Base-by-base conservation (phyloP, 345 rosid species). In the Tarenaya hassleriana region DNA sequence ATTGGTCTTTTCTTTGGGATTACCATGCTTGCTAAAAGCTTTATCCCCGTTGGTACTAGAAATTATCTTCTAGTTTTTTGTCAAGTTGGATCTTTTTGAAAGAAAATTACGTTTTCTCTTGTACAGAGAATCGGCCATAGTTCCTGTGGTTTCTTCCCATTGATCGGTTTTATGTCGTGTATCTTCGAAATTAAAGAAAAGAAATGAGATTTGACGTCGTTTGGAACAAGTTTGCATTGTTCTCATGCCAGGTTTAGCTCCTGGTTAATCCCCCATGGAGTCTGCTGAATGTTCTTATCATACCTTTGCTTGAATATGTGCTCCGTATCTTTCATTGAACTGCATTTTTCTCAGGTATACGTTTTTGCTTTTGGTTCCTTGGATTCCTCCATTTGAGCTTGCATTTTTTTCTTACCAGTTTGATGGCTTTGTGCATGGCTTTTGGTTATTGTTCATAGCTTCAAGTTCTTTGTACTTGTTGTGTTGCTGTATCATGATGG, bases 271-370 rank as follows among this genome's bases (percentile, higher is more conserved):
- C n/a, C n/a, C 54, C 54, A 29, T 59, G 24, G 17, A 52, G 15
- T 44, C 52, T 35, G 16, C 32, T 47, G 32, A 17, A 31, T 32
- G 18, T 10, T 14, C 40, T 31, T 57, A 12, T 42, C 4, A 1
- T 1, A 7, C 9, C 8, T 33, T 35, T 16, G 38, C 50, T 27
- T 13, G 11, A 52, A 17, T 34, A 1, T 34, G 45, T 54, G 34
- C 16, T 12, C 37, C 38, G 27, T 46, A 21, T 7, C 34, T 42
- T 11, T 45, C 35, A 20, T 9, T 62, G 73, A 80, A 46, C 66
- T 91, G 21, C 85, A 80, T 12, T 86, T 91, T 60, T 71, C 84
- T 58, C 96, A 91, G 88, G 98, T 77, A 29, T 48, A 9, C 33
- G n/a, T 34, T 38, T 57, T 62, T n/a, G n/a, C n/a, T 50, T 37